Evolutionary conservation across 306 rosid species (phyloP), one percentile per base, ranked within the genome.

Genomic region (Fragaria nilgerrensis): DNA sequence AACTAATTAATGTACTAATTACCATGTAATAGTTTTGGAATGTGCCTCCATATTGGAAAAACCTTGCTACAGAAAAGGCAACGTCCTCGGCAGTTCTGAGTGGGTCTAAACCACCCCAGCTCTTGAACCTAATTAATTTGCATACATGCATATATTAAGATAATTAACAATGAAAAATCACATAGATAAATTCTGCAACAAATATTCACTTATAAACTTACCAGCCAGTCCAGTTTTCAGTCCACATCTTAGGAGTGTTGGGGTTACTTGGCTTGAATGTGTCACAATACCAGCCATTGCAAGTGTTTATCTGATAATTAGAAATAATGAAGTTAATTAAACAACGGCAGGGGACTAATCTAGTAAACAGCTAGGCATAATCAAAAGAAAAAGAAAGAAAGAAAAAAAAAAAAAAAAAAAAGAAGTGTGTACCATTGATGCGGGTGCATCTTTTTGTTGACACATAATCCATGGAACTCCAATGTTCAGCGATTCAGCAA

Each of bases 401-500:
- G 7, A 27, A 27, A 27, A 25, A 25, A 4, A 34, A 41, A 8
- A 41, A 68, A 22, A 16, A 39, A 1, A n/a, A n/a, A n/a, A n/a
- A n/a, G n/a, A n/a, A n/a, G 1, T 23, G 44, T 0, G 22, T 85
- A 85, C 91, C 82, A 84, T 89, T 11, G 93, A 85, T 19, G 80
- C 68, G 9, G 93, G 91, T 22, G 93, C 91, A 52, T 87, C 85
- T 0, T 1, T 2, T 20, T 89, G 77, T 9, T 89, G 90, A 63
- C 90, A 89, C 93, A 89, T 89, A 27, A 86, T 83, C 93, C 93
- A 89, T 53, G 93, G 93, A 56, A 89, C 87, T 5, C 89, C 93
- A 20, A 85, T 23, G 23, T 87, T 2, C 0, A 73, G 78, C 0
- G 93, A 82, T 0, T 87, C 84, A 0, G 91, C 93, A 84, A 89